Evolutionary conservation across 176 grass and related monocot genomes (phyloP), one percentile per base, ranked within the genome.

Genomic region (Phoenix roebelenii): DNA sequence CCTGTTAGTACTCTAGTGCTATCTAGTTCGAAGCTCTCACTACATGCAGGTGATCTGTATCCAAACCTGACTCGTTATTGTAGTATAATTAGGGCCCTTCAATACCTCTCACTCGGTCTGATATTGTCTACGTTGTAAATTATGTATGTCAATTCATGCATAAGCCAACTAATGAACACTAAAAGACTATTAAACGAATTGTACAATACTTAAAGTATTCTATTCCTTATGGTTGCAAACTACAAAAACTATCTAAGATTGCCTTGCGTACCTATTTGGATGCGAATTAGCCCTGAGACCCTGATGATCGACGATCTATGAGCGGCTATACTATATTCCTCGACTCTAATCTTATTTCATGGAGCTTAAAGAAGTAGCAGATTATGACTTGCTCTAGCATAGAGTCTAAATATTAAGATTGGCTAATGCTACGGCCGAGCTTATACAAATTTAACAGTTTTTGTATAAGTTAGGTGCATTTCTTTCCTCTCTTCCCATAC

Each of bases 331-430:
- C 15, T 54, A 17, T 18, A 54, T n/a, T 18, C 18, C 15, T 17
- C 2, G 3, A 4, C 51, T 1, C 6, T 18, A 69, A 58, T 69
- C 1, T 69, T 4, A 58, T 69, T 18, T 69, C 66, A n/a, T 69
- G 66, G 51, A 23, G n/a, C 23, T 23, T n/a, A 5, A 25, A 22
- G 0, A 69, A 69, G 18, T 51, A 69, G n/a, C 22, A 22, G 2
- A 69, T 4, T 4, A 22, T 69, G 2, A 3, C 66, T 2, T 51
- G 51, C 20, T 58, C 52, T 14, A 57, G 22, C 23, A 69, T 18
- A 3, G 3, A 69, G 51, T 25, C 4, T 3, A 18, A 69, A 57
- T 69, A 44, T 30, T 0, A 4, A 17, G n/a, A 15, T 35, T 69
- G 1, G 66, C 66, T 16, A 10, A 55, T 56, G 15, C 52, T 26